Evolutionary conservation across 2,329 filamentous ascomycete species (phyloP).

Genomic region (Hymenoscyphus linearis): DNA sequence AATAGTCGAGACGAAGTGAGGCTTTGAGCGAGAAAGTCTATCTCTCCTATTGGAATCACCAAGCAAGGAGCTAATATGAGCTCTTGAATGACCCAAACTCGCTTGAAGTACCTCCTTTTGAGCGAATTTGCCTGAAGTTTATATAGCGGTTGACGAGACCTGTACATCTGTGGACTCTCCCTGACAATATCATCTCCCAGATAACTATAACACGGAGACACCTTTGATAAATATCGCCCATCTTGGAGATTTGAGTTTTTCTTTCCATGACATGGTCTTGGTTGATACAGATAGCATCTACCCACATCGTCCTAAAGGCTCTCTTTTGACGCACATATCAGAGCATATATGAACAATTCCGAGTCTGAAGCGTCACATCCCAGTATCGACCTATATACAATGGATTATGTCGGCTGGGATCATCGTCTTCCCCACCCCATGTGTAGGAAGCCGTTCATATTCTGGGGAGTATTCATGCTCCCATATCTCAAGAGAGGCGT

Average conservation of each 20-base stretch:
- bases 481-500: background rate
- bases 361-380: slow-evolving; percentile 28
- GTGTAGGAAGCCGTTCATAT: slow-evolving; percentile 31
- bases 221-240: slow-evolving; percentile 16
- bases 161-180: background rate
- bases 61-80: background rate
- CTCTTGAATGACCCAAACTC: background rate
- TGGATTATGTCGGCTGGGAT: slow-evolving; percentile 15
- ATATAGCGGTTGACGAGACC: background rate
- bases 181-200: background rate
- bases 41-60: background rate
- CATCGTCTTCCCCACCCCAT: slow-evolving; percentile 30
- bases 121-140: background rate
- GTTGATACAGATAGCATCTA: slow-evolving; percentile 20
- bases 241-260: slow-evolving; percentile 22
- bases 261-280: slow-evolving; percentile 19
- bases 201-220: background rate
- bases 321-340: slow-evolving; percentile 10
- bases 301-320: slow-evolving; percentile 10
- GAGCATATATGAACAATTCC: slow-evolving; percentile 29
- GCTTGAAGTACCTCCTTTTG: background rate
- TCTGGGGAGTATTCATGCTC: slow-evolving; percentile 20
- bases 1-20: background rate
- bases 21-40: background rate
- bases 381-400: slow-evolving; percentile 27